Evolutionary conservation across 1,284 basidiomycete species (phyloP), one percentile per base, ranked within the genome.

Genomic region (Ustilago tritici): DNA sequence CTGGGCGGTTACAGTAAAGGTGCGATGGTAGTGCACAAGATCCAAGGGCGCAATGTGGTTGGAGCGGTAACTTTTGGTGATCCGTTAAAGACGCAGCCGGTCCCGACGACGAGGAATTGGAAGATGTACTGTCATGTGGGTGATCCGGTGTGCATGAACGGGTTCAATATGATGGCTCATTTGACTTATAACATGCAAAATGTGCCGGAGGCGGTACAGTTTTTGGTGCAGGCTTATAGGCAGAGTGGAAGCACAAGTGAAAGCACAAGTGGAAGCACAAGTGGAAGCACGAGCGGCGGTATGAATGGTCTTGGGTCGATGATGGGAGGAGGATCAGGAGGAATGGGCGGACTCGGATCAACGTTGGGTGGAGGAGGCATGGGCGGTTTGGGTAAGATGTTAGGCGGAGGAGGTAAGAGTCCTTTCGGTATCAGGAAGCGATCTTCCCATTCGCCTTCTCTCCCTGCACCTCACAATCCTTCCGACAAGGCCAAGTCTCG

Each of bases 41-140:
- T 76, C 40, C 40, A 23, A 10, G 62, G 50, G 2, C 14, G 36
- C 4, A 70, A 70, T 35, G 46, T 76, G 6, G 62, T 76, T 9
- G 68, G 61, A 17, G 73, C 73, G 1, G 73, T 76, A 17, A 76
- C 73, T 43, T 76, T 76, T 43, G 73, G 73, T 23, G 73, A 76
- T 36, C 68, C 68, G 10, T 36, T 58, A n/a, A 70, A 70, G 61
- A 52, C n/a, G 32, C 54, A 58, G 34, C 2, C 12, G n/a, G 56
- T 70, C 1, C 54, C 60, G 12, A 52, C 53, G 41, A 76, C 73
- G 14, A 28, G 7, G 0, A 64, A 57, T 12, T 70, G 50, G 41
- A 70, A 70, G 58, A 53, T 43, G 31, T 76, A 58, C 32, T 76
- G 73, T 46, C 19, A 50, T 9, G 10, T 46, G 11, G 73, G 73